Evolutionary conservation across 345 rosid genomes (phyloP).

Genomic region (Limnanthes douglasii): DNA sequence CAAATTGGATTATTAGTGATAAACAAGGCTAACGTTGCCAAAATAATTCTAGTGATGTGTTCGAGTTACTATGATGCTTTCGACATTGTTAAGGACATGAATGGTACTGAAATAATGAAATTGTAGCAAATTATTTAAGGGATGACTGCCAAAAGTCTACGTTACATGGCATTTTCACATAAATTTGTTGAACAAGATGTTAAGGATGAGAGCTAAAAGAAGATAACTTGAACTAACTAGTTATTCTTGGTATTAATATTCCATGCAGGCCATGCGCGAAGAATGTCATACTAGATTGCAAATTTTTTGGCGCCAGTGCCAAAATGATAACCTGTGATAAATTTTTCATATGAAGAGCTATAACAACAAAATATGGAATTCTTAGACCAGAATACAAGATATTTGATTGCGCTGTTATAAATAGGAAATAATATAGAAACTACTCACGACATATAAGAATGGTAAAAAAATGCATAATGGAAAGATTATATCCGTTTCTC

Average conservation of each 20-base stretch:
- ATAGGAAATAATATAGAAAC: conserved; percentile 39
- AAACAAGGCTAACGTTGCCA: conserved; percentile 38
- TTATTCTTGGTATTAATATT: conserved; percentile 54
- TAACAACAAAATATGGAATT: conserved; percentile 57
- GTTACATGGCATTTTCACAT: conserved; percentile 58
- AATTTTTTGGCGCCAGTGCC: conserved; percentile 35
- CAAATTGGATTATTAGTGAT: conserved; percentile 30
- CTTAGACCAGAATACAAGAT: conserved; percentile 17
- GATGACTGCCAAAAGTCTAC: conserved; percentile 42
- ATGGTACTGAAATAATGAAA: conserved; percentile 15
- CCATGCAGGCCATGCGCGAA: conserved; percentile 45
- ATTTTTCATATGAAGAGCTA: conserved; percentile 54
- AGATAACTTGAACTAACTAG: conserved; percentile 26
- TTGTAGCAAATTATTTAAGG: conserved; percentile 26
- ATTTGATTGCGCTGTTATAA: conserved; percentile 23
- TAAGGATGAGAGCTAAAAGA: conserved; percentile 16
- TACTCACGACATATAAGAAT: conserved; percentile 29
- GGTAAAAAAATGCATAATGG: conserved; percentile 46
- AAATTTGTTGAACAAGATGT: conserved; percentile 17
- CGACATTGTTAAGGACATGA: conserved; percentile 15
- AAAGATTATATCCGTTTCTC: conserved; percentile 52
- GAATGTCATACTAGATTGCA: conserved; percentile 42
- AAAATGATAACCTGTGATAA: conserved; percentile 72
- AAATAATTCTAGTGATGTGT: conserved; percentile 45
- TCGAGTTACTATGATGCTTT: conserved; percentile 21